phyloP scores from a whole-genome alignment of 2,329 filamentous ascomycete species.

The Aspergillus fumigatus region DNA sequence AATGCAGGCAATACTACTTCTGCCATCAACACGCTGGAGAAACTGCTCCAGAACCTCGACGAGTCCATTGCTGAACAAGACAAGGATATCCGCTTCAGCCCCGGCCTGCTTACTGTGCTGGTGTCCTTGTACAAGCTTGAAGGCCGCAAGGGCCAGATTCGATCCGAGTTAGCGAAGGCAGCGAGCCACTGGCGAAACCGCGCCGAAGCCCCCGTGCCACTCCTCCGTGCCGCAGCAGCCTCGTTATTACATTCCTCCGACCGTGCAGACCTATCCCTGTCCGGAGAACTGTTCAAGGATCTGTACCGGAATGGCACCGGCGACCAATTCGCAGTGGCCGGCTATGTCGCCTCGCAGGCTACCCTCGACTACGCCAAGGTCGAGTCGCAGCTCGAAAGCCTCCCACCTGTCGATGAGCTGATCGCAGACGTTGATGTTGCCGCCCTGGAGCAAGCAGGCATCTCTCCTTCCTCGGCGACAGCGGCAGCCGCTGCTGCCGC shows the following conservation, averaged over 20 bases:
- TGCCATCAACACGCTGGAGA: constrained; percentile 70
- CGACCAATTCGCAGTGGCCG: constrained; percentile 69
- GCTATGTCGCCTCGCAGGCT: constrained; percentile 79
- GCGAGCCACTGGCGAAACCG: constrained; percentile 74
- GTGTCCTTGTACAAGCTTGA: constrained; percentile 75
- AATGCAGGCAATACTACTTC: constrained; percentile 65
- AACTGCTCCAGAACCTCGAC: constrained; percentile 69
- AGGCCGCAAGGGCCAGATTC: constrained; percentile 67
- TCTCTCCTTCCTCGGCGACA: constrained; percentile 32
- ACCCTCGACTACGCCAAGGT: constrained; percentile 41
- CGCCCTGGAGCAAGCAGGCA: constrained; percentile 43
- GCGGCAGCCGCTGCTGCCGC: constrained; percentile 28
- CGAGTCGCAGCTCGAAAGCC: constrained; percentile 32
- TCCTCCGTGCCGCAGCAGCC: constrained; percentile 77
- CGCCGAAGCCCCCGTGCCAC: constrained; percentile 54
- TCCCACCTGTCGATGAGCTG: constrained; percentile 40
- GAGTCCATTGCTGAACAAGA: constrained; percentile 52
- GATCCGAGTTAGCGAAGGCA: constrained; percentile 70
- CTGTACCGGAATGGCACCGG: constrained; percentile 60
- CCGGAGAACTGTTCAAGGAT: constrained; percentile 72
- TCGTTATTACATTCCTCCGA: constrained; percentile 74
- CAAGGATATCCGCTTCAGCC: constrained; percentile 71
- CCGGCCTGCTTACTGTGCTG: constrained; percentile 75
- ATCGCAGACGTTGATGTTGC: constrained; percentile 41
- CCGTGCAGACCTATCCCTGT: constrained; percentile 61